Evolutionary conservation across 2,329 filamentous ascomycete species (phyloP).

Genomic region (Scleromitrula shiraiana): DNA sequence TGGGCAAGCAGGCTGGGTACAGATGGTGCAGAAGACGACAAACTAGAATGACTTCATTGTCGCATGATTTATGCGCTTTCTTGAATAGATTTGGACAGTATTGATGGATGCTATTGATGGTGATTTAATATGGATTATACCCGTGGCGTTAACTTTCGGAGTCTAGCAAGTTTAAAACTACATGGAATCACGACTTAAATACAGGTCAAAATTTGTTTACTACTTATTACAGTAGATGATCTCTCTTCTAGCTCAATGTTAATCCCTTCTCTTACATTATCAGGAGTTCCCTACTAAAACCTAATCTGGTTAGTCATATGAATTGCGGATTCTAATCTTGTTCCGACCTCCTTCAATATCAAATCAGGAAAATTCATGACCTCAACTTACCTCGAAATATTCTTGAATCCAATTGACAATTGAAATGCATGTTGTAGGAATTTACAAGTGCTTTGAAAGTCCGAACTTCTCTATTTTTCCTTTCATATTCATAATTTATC

Average conservation of each 20-base stretch:
- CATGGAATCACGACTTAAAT: no score
- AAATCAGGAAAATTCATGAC: not conserved
- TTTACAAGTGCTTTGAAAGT: no score
- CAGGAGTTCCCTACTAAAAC: no score
- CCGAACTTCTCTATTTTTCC: not conserved
- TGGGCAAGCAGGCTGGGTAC: not conserved
- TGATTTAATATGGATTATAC: not conserved
- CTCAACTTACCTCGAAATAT: not conserved
- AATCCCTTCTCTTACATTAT: no score
- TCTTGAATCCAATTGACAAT: not conserved
- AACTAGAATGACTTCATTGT: not conserved
- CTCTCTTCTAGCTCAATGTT: no score
- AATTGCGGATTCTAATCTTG: constrained; percentile 2
- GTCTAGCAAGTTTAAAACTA: no score
- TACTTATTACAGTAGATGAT: no score
- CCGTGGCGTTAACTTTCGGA: no score
- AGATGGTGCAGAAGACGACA: not conserved
- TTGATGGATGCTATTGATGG: no score
- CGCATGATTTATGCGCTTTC: not conserved
- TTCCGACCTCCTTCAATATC: not conserved
- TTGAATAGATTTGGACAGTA: no score
- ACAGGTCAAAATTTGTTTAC: no score
- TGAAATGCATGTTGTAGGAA: no score
- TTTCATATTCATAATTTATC: not conserved
- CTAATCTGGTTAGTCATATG: not conserved